These are phyloP conservation scores for Polyrhizophydium stewartii DNA, from an alignment of 371 early-diverging fungal genomes.

Conservation along the genomic window DNA sequence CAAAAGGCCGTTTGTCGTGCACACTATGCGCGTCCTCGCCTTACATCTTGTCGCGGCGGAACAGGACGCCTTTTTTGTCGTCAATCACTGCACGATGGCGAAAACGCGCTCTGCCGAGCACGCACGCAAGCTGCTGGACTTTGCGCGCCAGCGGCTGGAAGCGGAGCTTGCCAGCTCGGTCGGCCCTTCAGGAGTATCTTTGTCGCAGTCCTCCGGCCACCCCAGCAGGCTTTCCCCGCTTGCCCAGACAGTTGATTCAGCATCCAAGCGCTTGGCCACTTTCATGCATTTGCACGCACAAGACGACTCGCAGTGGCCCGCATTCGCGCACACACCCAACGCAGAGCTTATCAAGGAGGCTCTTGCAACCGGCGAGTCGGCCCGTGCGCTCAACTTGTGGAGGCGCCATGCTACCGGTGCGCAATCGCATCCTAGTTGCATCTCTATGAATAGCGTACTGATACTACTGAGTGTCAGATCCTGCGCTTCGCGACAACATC, in stretches of 20 bases:
- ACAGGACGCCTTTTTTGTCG: slow-evolving; percentile 5
- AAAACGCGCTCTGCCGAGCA: neutral
- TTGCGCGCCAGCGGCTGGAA: neutral
- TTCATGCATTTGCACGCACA: neutral
- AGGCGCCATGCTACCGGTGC: neutral
- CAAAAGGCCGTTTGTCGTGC: neutral
- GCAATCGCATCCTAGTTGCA: too few species aligned
- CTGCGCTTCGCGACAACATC: slow-evolving; percentile 1
- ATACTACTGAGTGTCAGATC: too few species aligned
- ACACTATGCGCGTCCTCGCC: too few species aligned
- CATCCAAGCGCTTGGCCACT: neutral
- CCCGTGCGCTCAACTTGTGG: neutral
- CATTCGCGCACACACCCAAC: neutral
- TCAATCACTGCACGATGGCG: neutral
- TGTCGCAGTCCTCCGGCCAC: too few species aligned
- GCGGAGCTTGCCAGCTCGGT: neutral
- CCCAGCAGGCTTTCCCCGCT: neutral
- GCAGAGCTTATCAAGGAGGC: neutral
- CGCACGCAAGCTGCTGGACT: neutral
- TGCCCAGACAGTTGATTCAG: neutral
- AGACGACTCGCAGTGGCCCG: neutral
- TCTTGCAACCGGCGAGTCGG: neutral
- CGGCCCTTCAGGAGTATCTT: too few species aligned
- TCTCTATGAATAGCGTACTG: too few species aligned
- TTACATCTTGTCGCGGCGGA: neutral